These are phyloP conservation scores for Xylaria sp. DNA, from an alignment of 2,329 filamentous ascomycete species.

Conservation along the genomic window DNA sequence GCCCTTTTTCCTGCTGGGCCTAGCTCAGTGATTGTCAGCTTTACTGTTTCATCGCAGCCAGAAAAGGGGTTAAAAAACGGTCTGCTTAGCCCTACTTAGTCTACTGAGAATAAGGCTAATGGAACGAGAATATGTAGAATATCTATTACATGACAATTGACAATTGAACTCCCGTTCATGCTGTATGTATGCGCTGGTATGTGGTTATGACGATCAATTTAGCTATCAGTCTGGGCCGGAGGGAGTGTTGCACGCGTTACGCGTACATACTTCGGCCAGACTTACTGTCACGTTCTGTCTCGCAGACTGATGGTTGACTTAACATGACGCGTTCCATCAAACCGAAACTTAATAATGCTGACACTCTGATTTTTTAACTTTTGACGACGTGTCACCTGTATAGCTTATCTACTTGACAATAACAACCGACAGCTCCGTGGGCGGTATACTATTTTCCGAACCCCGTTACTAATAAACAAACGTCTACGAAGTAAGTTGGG, in stretches of 20 bases:
- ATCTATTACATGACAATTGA: background rate
- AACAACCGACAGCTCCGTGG: background rate
- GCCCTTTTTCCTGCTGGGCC: background rate
- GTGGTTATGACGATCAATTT: background rate
- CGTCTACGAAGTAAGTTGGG: too few species aligned
- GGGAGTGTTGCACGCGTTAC: background rate
- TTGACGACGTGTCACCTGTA: conserved; percentile 3
- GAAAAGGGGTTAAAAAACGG: conserved; percentile 19
- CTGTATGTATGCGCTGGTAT: background rate
- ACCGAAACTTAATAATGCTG: conserved; percentile 18
- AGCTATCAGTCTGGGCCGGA: background rate
- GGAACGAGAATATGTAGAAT: background rate
- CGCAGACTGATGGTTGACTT: conserved; percentile 2
- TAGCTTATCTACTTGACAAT: background rate
- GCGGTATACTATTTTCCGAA: background rate
- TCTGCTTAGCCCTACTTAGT: too few species aligned
- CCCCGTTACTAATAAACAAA: background rate
- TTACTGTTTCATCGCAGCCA: conserved; percentile 12
- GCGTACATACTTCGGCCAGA: conserved; percentile 17
- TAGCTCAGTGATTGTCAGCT: conserved; percentile 13
- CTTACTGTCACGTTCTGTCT: conserved; percentile 1
- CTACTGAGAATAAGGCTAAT: too few species aligned
- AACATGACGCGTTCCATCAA: conserved; percentile 34
- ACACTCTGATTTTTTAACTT: background rate
- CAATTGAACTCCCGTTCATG: background rate